Conservation (phyloP, 257 asterid species). For the Eucommia ulmoides region DNA sequence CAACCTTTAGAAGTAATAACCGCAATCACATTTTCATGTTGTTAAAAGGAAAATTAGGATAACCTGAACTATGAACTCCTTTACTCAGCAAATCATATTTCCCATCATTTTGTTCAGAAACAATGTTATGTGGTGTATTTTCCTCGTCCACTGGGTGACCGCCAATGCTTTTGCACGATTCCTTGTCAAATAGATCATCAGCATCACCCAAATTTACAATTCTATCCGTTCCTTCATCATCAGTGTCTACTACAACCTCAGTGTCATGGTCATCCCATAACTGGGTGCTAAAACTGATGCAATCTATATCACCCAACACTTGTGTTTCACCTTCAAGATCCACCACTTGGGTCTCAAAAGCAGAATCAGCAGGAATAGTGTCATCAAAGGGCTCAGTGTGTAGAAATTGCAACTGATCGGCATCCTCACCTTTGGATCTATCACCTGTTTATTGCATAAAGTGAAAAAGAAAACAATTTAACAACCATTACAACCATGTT, state of each 20-base stretch:
- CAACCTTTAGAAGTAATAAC: neutral
- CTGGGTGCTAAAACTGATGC: slow-evolving; percentile 16
- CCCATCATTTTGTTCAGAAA: slow-evolving; percentile 18
- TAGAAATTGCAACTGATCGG: slow-evolving; percentile 19
- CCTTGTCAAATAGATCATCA: slow-evolving; percentile 32
- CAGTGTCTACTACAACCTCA: slow-evolving; percentile 25
- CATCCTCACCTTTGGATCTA: slow-evolving; percentile 13
- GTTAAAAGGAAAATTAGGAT: neutral
- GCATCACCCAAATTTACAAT: slow-evolving; percentile 36
- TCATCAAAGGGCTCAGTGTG: slow-evolving; percentile 33
- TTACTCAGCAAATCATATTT: too few relatives aligned
- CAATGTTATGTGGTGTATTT: slow-evolving; percentile 11
- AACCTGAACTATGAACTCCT: too few relatives aligned
- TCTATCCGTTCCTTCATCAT: slow-evolving; percentile 21
- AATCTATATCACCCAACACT: slow-evolving; percentile 32
- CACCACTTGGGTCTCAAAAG: slow-evolving; percentile 36
- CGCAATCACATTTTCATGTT: neutral
- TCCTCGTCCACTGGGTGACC: slow-evolving; percentile 12
- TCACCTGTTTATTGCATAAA: neutral
- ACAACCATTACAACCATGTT: neutral
- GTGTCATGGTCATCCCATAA: slow-evolving; percentile 20
- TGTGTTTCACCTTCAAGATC: slow-evolving; percentile 19
- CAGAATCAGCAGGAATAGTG: slow-evolving; percentile 31
- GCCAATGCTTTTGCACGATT: slow-evolving; percentile 12
- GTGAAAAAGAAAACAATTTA: too few relatives aligned